phyloP scores from a whole-genome alignment of 2,329 filamentous ascomycete species.

The Phaeosphaeriaceae sp. region DNA sequence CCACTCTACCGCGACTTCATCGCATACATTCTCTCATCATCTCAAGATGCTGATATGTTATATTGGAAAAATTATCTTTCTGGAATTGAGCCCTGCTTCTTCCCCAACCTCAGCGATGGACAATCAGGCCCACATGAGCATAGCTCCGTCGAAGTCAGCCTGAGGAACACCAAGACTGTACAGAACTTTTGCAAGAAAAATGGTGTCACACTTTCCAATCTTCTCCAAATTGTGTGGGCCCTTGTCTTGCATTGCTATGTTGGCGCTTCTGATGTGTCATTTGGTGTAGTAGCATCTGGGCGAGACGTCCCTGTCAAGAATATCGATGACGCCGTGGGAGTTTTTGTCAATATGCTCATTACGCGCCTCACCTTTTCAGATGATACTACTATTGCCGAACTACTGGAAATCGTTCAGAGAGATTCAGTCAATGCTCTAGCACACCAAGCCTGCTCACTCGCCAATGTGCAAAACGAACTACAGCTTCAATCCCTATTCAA shows the following conservation, averaged over 20 bases:
- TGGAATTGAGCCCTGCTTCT: conserved; percentile 55
- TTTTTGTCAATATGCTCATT: conserved; percentile 63
- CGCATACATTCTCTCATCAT: conserved; percentile 34
- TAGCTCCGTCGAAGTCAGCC: conserved; percentile 46
- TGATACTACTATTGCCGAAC: conserved; percentile 46
- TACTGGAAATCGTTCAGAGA: conserved; percentile 53
- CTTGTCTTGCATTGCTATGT: conserved; percentile 59
- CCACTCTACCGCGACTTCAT: conserved; percentile 50
- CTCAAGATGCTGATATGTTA: conserved; percentile 41
- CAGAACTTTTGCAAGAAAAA: conserved; percentile 49
- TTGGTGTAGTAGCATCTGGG: conserved; percentile 62
- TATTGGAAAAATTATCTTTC: conserved; percentile 56
- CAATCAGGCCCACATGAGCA: conserved; percentile 46
- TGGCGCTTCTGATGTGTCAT: conserved; percentile 56
- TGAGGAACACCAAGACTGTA: conserved; percentile 34
- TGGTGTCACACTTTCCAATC: conserved; percentile 56
- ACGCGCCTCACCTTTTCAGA: conserved; percentile 53
- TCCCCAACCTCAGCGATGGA: conserved; percentile 50
- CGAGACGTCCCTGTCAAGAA: conserved; percentile 59
- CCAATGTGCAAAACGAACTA: conserved; percentile 46
- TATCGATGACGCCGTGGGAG: conserved; percentile 58
- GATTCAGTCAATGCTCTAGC: conserved; percentile 56
- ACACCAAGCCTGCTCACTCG: conserved; percentile 57
- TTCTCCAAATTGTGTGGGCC: conserved; percentile 61
- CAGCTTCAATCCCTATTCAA: conserved; percentile 45